A percentile compares a stretch with the other conserved stretches of the same genome.
Conservation (phyloP, 2,329 filamentous ascomycete species). For the Colletotrichum sp. region DNA sequence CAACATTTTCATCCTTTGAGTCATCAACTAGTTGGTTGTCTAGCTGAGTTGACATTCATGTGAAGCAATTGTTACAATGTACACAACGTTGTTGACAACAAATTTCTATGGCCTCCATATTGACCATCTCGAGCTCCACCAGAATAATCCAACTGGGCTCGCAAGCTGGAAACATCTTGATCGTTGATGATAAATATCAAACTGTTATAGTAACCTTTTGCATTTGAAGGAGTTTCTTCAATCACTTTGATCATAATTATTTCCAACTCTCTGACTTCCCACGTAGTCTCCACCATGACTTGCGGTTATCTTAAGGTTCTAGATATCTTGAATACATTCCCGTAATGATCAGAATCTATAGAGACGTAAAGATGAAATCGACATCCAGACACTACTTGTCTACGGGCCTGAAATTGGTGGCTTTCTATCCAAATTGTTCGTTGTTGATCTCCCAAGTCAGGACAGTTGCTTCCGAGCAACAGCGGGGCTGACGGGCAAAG, state of each 20-base stretch:
- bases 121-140: background rate
- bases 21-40: background rate
- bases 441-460: background rate
- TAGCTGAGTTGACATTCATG: background rate
- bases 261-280: background rate
- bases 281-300: background rate
- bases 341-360: background rate
- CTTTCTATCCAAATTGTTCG: background rate
- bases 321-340: background rate
- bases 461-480: background rate
- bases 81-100: background rate
- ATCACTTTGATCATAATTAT: no score
- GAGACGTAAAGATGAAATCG: background rate
- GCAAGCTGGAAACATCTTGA: background rate
- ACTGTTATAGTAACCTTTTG: accelerated
- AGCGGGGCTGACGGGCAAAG: background rate
- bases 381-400: accelerated
- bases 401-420: background rate
- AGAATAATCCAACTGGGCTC: background rate
- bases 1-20: background rate
- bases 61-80: background rate
- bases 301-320: background rate
- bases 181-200: background rate
- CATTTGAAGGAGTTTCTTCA: no score
- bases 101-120: background rate